Evolutionary conservation across 345 rosid species (phyloP), one percentile per base, ranked within the genome.

Genomic region (Eucalyptus rudis): DNA sequence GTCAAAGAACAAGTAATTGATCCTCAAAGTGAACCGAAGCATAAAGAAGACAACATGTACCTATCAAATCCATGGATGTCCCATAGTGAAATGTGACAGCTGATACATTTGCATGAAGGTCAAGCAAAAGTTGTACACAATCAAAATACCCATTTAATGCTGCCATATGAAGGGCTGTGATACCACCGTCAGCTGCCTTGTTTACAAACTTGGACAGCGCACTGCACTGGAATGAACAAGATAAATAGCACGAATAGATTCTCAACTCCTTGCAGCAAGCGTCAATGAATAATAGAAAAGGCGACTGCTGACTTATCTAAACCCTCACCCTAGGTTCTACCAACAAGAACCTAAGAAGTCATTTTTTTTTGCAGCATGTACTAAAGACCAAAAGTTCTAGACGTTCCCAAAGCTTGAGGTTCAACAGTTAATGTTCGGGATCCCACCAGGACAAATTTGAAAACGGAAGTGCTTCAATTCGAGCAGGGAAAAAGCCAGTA

Each of bases 61-160:
- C 99, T 91, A 98, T 98, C 93, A 97, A 93, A 95, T 98, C 99
- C 99, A 98, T 96, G 49, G 99, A 95, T 90, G 99, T 96, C 90
- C 99, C 99, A 90, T 97, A 95, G 91, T 95, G 99, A 94, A 95
- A 96, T 83, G 98, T 97, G 87, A 94, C 94, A 9, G 97, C 96
- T 24, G 96, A 94, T 44, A 96, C 96, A 95, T 96, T 95, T 17
- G 99, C 98, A 88, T 93, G 96, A 90, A 98, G 95, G 88, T 98
- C 99, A 90, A 98, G 98, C 81, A 98, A 91, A 94, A 98, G 99
- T 91, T 98, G 98, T 71, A 97, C 96, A 89, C 99, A 98, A 49
- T 98, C 99, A 92, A 96, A 96, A 88, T 96, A 95, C 52, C 99
- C 99, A 91, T 97, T 95, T 93, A 98, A 93, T 86, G 99, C 99